Conservation (phyloP, 768 basidiomycete genomes). For the Pleurotus djamor region DNA sequence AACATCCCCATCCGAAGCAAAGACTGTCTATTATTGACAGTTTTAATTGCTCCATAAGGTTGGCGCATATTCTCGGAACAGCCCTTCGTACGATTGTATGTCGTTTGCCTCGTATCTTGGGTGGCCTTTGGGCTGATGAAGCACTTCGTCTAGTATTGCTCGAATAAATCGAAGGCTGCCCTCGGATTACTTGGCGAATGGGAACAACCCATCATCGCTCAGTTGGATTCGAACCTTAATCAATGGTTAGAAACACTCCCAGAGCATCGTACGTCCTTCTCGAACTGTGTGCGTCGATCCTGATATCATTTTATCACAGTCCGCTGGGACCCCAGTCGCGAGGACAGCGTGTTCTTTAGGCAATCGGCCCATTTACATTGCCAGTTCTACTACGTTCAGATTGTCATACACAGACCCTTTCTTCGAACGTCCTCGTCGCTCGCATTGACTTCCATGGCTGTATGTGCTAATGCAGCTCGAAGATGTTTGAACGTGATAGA, state of each 20-base stretch:
- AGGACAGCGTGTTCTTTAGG: slow-evolving; percentile 43
- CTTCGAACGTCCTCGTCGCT: slow-evolving; percentile 48
- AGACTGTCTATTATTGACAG: slow-evolving; percentile 54
- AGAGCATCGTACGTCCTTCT: slow-evolving; percentile 41
- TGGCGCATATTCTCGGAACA: slow-evolving; percentile 61
- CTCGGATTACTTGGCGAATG: slow-evolving; percentile 41
- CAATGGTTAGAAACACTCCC: slow-evolving; percentile 70
- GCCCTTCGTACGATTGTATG: slow-evolving; percentile 55
- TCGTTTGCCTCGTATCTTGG: neutral
- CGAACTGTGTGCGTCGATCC: neutral
- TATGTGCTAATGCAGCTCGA: slow-evolving; percentile 78
- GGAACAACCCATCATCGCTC: slow-evolving; percentile 64
- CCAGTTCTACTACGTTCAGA: slow-evolving; percentile 58
- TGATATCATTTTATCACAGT: slow-evolving; percentile 24
- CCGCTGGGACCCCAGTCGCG: slow-evolving; percentile 50
- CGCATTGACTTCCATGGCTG: slow-evolving; percentile 67
- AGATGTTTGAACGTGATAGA: slow-evolving; percentile 79
- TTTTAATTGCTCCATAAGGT: slow-evolving; percentile 53
- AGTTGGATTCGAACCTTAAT: slow-evolving; percentile 70
- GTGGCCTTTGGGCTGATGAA: neutral
- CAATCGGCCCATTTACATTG: slow-evolving; percentile 60
- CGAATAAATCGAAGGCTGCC: slow-evolving; percentile 58
- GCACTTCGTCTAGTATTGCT: slow-evolving; percentile 56
- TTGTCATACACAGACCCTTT: slow-evolving; percentile 77
- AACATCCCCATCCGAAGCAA: slow-evolving; percentile 32